Conservation (phyloP, 345 rosid species). For the Aquilaria sinensis region DNA sequence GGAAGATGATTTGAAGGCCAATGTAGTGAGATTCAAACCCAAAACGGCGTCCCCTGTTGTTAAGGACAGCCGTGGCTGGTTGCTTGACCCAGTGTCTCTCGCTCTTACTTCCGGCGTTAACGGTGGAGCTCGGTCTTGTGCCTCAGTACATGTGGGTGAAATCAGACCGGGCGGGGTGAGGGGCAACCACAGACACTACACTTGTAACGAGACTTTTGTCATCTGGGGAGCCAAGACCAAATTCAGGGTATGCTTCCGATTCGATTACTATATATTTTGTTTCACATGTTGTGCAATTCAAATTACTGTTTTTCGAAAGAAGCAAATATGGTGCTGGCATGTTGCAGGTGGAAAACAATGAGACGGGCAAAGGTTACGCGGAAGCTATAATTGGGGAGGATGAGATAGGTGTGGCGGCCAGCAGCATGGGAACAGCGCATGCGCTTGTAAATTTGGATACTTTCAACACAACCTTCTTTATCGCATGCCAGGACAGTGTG, state of each 20-base stretch:
- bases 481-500: conserved; percentile 70
- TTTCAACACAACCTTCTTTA: conserved; percentile 43
- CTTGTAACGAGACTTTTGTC: conserved; percentile 69
- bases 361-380: conserved; percentile 43
- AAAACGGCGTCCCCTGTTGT: conserved; percentile 21
- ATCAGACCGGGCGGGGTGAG: conserved; percentile 58
- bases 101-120: conserved; percentile 43
- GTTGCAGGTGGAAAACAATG: conserved; percentile 67
- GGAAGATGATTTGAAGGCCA: conserved; percentile 47
- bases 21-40: conserved; percentile 41
- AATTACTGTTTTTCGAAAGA: too few species aligned
- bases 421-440: conserved; percentile 67
- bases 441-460: conserved; percentile 58
- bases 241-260: conserved; percentile 45
- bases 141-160: conserved; percentile 63
- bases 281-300: too few species aligned
- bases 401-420: conserved; percentile 69
- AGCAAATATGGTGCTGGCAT: too few species aligned
- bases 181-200: conserved; percentile 77
- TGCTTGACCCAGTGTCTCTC: conserved; percentile 51
- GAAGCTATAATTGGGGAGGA: conserved; percentile 50
- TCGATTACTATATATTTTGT: neutral
- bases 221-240: conserved; percentile 73
- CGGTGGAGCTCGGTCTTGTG: conserved; percentile 59
- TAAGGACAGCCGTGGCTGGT: conserved; percentile 75